Evolutionary conservation across 441 rosid genomes (phyloP).

Genomic region (Aquilaria agallochum): DNA sequence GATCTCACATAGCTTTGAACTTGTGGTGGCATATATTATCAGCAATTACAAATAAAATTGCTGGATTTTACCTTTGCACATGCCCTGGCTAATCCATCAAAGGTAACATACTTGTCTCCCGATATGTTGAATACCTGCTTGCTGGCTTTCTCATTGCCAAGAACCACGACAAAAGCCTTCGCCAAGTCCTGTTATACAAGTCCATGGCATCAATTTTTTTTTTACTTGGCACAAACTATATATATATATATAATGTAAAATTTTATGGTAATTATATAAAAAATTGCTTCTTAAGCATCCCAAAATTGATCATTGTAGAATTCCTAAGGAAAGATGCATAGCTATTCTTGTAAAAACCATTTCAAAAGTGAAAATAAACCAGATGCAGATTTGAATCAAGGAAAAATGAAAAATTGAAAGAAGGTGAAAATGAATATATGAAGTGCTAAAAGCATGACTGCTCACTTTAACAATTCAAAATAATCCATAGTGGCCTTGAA

Average conservation of each 20-base stretch:
- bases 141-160: conserved; percentile 86
- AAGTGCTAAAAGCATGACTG: too few species aligned
- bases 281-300: too few species aligned
- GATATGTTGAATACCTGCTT: conserved; percentile 83
- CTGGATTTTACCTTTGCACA: conserved; percentile 75
- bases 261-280: too few species aligned
- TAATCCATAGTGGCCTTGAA: neutral
- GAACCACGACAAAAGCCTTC: conserved; percentile 62
- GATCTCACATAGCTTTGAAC: neutral
- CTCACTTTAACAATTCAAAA: too few species aligned
- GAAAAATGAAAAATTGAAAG: too few species aligned
- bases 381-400: too few species aligned
- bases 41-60: too few species aligned
- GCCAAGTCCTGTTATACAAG: conserved; percentile 69
- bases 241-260: too few species aligned
- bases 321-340: neutral
- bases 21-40: neutral
- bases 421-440: too few species aligned
- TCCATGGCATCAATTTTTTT: too few species aligned
- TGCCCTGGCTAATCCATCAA: conserved; percentile 87
- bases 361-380: neutral
- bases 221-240: too few species aligned
- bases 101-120: conserved; percentile 88
- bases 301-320: too few species aligned
- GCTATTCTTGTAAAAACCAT: neutral